phyloP scores from a whole-genome alignment of 495 filamentous ascomycete species.

The Neurospora terricola region DNA sequence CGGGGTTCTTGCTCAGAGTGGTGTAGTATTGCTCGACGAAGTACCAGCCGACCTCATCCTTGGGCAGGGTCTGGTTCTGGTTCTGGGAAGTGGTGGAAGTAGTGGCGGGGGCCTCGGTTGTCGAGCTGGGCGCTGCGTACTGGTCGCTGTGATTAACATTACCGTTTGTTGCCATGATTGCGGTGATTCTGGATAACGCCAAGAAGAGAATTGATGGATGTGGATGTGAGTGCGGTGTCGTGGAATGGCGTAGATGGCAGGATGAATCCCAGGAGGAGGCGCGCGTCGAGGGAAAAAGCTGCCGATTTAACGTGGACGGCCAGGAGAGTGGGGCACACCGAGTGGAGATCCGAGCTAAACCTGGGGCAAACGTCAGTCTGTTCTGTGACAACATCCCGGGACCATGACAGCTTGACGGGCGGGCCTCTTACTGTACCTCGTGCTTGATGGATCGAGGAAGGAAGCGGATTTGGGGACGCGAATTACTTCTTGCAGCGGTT shows the following conservation, averaged over 20 bases:
- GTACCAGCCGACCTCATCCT: slow-evolving; percentile 96
- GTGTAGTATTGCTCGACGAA: slow-evolving; percentile 99
- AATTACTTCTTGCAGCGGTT: neutral
- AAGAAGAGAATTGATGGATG: neutral
- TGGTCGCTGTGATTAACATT: slow-evolving; percentile 28
- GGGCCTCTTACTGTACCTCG: neutral
- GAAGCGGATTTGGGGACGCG: neutral
- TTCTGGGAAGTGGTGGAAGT: slow-evolving; percentile 8
- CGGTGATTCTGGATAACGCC: neutral
- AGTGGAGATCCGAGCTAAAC: neutral
- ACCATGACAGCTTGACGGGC: neutral
- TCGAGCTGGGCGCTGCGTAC: slow-evolving; percentile 20
- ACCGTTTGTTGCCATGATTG: slow-evolving; percentile 43
- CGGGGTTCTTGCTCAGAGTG: slow-evolving; percentile 84
- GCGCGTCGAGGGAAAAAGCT: slow-evolving; percentile 4
- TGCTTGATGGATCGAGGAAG: neutral
- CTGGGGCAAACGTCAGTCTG: neutral
- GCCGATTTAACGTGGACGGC: neutral
- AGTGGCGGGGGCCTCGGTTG: slow-evolving; percentile 11
- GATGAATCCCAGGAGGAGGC: slow-evolving; percentile 6
- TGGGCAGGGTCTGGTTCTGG: slow-evolving; percentile 32
- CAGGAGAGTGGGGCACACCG: neutral
- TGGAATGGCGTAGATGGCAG: slow-evolving; percentile 5
- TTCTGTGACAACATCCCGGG: neutral
- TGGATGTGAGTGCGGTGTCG: slow-evolving; percentile 2